Percentiles rank a stretch among this genome's conserved stretches.
Evolutionary conservation across 495 filamentous ascomycete species (phyloP).

Genomic region (Gamarada debralockiae): DNA sequence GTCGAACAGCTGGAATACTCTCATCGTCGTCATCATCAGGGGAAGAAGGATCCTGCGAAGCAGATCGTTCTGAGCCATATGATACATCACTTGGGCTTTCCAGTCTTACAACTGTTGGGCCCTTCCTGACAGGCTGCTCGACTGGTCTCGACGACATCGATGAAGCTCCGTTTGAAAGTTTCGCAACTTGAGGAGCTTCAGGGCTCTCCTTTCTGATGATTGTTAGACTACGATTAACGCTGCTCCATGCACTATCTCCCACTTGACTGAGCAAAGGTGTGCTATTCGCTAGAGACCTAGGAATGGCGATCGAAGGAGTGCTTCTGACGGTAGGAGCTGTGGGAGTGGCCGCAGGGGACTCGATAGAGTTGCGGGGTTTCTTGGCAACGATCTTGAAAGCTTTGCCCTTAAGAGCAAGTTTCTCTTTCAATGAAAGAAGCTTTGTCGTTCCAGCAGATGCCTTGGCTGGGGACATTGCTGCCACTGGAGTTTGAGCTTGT

Average conservation of each 20-base stretch:
- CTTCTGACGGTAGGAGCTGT: not conserved
- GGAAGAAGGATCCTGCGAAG: conserved; percentile 2
- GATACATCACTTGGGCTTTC: conserved; percentile 11
- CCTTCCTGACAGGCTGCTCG: conserved; percentile 1
- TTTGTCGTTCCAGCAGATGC: not conserved
- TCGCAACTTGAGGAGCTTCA: not conserved
- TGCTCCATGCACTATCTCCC: not conserved
- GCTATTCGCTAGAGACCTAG: not conserved
- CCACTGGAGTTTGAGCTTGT: not conserved
- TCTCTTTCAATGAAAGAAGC: conserved; percentile 20
- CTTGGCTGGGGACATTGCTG: not conserved
- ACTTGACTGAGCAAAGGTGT: not conserved
- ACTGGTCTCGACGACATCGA: not conserved
- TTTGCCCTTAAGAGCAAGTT: conserved; percentile 21
- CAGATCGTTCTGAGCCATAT: not conserved
- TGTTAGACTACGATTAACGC: not conserved
- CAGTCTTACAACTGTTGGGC: conserved; percentile 20
- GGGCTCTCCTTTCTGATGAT: not conserved
- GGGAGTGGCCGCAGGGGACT: not conserved
- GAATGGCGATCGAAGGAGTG: not conserved
- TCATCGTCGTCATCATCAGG: conserved; percentile 3
- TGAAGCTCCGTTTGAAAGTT: not conserved
- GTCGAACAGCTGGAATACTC: conserved; percentile 17
- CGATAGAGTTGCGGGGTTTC: not conserved
- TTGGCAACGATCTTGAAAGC: conserved; percentile 18